Conservation (phyloP, 768 basidiomycete species). For the Tricholoma saponaceum region DNA sequence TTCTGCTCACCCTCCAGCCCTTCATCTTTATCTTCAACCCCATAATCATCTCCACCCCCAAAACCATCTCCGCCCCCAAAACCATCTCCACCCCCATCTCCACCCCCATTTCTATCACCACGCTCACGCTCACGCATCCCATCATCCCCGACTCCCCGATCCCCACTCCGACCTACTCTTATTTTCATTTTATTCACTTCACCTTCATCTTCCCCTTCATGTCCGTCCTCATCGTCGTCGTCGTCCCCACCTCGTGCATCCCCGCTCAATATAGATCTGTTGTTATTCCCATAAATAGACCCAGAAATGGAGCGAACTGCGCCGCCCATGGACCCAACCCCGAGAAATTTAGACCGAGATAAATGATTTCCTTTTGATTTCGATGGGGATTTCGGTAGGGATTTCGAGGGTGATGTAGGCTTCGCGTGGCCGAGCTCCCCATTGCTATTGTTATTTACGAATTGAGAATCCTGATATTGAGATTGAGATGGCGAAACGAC, state of each 20-base stretch:
- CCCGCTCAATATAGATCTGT: neutral
- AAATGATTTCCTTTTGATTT: constrained; percentile 1
- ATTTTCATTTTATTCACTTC: neutral
- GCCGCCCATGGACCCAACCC: neutral
- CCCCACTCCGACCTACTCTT: neutral
- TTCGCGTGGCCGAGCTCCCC: neutral
- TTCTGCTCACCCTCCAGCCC: neutral
- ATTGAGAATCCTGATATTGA: neutral
- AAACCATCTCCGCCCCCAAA: no score
- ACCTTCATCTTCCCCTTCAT: neutral
- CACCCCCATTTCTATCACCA: neutral
- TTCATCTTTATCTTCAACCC: neutral
- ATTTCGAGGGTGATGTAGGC: neutral
- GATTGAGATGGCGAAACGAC: neutral
- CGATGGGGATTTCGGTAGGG: neutral
- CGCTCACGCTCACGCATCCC: neutral
- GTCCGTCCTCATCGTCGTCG: neutral
- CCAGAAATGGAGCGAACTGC: constrained; percentile 2
- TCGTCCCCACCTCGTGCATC: neutral
- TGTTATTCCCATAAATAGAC: neutral
- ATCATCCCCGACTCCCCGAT: neutral
- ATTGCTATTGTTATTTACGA: no score
- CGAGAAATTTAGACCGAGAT: neutral
- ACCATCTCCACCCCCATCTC: neutral
- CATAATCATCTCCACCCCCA: neutral